These are phyloP conservation scores for Yamadazyma ubonensis DNA, from an alignment of 805 yeast genomes.

Conservation along the genomic window DNA sequence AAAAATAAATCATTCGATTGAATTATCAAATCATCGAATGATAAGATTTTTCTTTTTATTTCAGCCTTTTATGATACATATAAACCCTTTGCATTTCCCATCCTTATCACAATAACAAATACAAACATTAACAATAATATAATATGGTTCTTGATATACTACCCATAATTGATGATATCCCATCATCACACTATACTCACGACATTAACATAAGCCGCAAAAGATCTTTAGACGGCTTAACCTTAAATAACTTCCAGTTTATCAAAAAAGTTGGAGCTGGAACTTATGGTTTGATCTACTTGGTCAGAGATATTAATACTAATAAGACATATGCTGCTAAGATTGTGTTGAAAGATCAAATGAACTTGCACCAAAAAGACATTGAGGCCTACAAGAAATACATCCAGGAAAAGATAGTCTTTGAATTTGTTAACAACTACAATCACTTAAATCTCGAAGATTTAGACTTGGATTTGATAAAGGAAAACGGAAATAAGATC, in stretches of 20 bases:
- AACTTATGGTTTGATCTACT: conserved; percentile 79
- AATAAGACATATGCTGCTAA: conserved; percentile 66
- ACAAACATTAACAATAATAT: background rate
- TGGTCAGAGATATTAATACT: conserved; percentile 55
- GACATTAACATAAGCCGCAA: conserved; percentile 1
- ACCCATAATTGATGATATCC: conserved; percentile 15
- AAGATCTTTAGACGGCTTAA: conserved; percentile 7
- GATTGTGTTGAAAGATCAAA: conserved; percentile 54
- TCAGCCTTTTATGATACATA: conserved; percentile 8
- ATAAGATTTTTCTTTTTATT: conserved; percentile 7
- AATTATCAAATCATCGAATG: conserved; percentile 7
- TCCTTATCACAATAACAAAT: background rate
- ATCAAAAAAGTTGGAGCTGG: conserved; percentile 72
- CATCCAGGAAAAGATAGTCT: conserved; percentile 26
- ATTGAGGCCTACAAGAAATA: conserved; percentile 27
- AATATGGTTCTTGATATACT: conserved; percentile 17
- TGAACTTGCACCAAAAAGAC: conserved; percentile 26
- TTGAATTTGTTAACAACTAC: conserved; percentile 12
- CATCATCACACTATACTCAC: conserved; percentile 8
- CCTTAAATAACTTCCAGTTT: conserved; percentile 33
- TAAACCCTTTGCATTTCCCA: background rate
- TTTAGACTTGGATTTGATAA: conserved; percentile 25
- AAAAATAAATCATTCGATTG: conserved; percentile 6
- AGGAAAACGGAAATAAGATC: conserved; percentile 24
- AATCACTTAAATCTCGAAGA: conserved; percentile 19